A percentile compares a stretch with the other conserved stretches of the same genome.
Conservation (phyloP, 768 basidiomycete genomes). For the Xerocomellus chrysenteron region DNA sequence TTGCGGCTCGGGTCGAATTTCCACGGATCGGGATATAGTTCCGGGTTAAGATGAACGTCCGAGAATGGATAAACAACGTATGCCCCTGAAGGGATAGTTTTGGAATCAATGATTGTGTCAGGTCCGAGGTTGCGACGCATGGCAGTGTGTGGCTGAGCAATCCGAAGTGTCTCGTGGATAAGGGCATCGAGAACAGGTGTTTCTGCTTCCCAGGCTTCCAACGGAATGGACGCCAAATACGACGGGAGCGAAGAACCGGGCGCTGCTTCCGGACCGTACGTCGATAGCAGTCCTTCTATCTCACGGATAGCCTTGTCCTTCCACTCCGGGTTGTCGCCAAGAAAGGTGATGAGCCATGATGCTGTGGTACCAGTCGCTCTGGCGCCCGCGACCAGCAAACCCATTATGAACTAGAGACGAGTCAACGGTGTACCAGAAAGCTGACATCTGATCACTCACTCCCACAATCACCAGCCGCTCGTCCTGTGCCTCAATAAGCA, state of each 20-base stretch:
- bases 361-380: constrained; percentile 80
- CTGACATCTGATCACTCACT: constrained; percentile 39
- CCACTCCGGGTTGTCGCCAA: constrained; percentile 69
- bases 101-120: constrained; percentile 66
- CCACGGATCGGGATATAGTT: constrained; percentile 75
- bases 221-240: constrained; percentile 57
- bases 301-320: constrained; percentile 58
- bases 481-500: constrained; percentile 69
- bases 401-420: constrained; percentile 70
- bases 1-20: constrained; percentile 63
- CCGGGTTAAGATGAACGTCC: constrained; percentile 72
- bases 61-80: constrained; percentile 80
- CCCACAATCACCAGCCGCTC: constrained; percentile 69
- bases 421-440: constrained; percentile 20
- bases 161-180: constrained; percentile 73
- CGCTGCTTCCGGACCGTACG: constrained; percentile 34
- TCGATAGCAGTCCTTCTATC: constrained; percentile 52
- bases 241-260: constrained; percentile 36
- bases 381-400: constrained; percentile 76
- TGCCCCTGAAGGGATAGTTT: constrained; percentile 67
- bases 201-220: constrained; percentile 67
- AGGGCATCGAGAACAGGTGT: constrained; percentile 72
- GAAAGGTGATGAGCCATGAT: constrained; percentile 73
- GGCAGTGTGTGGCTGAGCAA: constrained; percentile 78
- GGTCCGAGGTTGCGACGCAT: constrained; percentile 80